Conservation (phyloP, 371 early-diverging fungal genomes). For the Apophysomyces sp. region DNA sequence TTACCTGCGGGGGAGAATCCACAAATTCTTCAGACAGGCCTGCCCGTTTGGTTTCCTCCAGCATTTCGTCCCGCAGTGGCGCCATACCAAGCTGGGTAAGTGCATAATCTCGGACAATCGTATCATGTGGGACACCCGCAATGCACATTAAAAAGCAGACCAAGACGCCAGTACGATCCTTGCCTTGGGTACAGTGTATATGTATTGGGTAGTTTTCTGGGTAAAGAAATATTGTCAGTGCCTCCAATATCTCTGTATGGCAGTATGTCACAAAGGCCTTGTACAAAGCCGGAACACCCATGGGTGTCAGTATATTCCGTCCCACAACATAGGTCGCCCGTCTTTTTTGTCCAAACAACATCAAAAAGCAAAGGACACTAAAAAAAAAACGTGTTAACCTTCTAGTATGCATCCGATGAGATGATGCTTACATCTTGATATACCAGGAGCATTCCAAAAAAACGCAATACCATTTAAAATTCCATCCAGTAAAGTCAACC, state of each 20-base stretch:
- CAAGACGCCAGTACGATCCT: conserved; percentile 76
- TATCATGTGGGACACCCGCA: conserved; percentile 56
- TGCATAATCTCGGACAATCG: conserved; percentile 68
- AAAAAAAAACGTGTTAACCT: not conserved
- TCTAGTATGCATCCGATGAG: no score
- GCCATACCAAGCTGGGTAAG: conserved; percentile 51
- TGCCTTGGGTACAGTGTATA: conserved; percentile 80
- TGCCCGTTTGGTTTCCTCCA: conserved; percentile 47
- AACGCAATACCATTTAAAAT: conserved; percentile 42
- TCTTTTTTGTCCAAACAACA: conserved; percentile 27
- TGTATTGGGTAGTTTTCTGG: conserved; percentile 66
- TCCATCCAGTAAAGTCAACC: conserved; percentile 43
- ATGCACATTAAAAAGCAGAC: conserved; percentile 58
- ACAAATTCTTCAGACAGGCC: conserved; percentile 59
- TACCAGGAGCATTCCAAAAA: conserved; percentile 30
- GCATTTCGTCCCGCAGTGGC: conserved; percentile 45
- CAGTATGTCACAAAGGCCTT: conserved; percentile 55
- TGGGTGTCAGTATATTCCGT: conserved; percentile 44
- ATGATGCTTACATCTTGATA: conserved; percentile 40
- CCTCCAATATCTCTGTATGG: conserved; percentile 49
- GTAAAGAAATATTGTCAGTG: conserved; percentile 54
- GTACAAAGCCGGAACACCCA: conserved; percentile 64
- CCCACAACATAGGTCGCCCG: conserved; percentile 51
- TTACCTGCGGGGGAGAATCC: conserved; percentile 54
- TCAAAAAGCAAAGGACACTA: not conserved